Conservation (phyloP, 2,329 filamentous ascomycete genomes). For the Apiospora hydei region DNA sequence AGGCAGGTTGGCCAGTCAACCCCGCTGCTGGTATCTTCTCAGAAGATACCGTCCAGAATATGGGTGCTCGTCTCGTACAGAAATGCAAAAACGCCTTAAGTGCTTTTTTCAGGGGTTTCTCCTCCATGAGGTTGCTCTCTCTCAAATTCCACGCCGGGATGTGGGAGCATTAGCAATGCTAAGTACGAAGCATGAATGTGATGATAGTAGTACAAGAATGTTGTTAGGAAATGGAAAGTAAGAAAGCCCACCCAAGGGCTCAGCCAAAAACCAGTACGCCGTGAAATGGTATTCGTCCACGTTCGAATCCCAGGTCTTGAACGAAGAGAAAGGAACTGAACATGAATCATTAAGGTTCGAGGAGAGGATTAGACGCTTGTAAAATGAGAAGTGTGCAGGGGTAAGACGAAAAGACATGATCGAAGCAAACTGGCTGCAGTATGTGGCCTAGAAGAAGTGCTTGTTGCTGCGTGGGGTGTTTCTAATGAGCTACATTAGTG, state of each 20-base stretch:
- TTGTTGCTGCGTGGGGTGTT: slow-evolving; percentile 57
- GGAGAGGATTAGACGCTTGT: slow-evolving; percentile 5
- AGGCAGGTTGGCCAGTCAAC: background rate
- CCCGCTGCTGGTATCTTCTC: background rate
- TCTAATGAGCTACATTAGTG: slow-evolving; percentile 37
- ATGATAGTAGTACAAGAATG: slow-evolving; percentile 27
- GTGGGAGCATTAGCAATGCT: slow-evolving; percentile 2
- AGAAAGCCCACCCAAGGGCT: slow-evolving; percentile 1
- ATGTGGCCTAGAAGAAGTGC: slow-evolving; percentile 39
- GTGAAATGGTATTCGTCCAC: slow-evolving; percentile 35
- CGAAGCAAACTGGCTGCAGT: background rate
- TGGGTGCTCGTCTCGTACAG: background rate
- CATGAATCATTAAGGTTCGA: slow-evolving; percentile 39
- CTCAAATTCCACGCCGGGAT: background rate
- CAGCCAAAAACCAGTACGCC: slow-evolving; percentile 1
- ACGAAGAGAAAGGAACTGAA: slow-evolving; percentile 28
- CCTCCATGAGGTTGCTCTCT: background rate
- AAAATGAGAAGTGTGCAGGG: background rate
- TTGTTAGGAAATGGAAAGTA: slow-evolving; percentile 25
- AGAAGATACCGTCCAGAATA: slow-evolving; percentile 7
- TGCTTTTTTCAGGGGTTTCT: slow-evolving; percentile 20
- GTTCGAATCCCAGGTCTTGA: slow-evolving; percentile 29
- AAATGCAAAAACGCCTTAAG: slow-evolving; percentile 8
- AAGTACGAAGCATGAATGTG: background rate
- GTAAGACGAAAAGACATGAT: background rate